Evolutionary conservation across 257 asterid genomes (phyloP).

Genomic region (Solanum peruvianum): DNA sequence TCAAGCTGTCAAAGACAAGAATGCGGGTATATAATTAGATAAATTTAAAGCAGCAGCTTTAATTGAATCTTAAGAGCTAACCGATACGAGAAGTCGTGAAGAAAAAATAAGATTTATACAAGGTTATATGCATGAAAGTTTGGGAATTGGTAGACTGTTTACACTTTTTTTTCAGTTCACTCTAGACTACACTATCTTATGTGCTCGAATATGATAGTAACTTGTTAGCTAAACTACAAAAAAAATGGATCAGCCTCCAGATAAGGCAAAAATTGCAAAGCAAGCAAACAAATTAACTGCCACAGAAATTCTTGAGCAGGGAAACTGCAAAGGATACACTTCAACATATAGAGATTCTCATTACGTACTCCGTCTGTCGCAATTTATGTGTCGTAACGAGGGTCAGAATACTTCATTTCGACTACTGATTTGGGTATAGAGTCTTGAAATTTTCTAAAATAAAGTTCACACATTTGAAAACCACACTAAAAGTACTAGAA

Average conservation of each 20-base stretch:
- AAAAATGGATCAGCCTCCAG: not conserved
- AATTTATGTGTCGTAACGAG: not conserved
- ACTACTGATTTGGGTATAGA: not conserved
- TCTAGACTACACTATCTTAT: not conserved
- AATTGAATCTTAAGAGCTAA: not conserved
- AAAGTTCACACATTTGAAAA: not conserved
- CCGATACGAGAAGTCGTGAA: not conserved
- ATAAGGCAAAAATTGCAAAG: not conserved
- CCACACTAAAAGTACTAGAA: not conserved
- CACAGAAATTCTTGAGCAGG: not conserved
- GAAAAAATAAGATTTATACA: not conserved
- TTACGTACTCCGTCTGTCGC: not conserved
- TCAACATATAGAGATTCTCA: not conserved
- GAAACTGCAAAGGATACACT: not conserved
- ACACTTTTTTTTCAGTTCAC: not conserved
- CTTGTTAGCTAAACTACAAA: not conserved
- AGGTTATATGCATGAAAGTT: not conserved
- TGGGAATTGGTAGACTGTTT: not conserved
- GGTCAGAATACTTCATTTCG: not conserved
- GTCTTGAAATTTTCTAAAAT: not conserved
- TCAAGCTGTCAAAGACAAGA: constrained; percentile 40
- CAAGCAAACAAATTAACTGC: not conserved
- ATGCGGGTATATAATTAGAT: not conserved
- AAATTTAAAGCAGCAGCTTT: not conserved
- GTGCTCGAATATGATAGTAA: not conserved